Base-by-base conservation (phyloP, 2,329 filamentous ascomycete genomes). In the Monilinia laxa region DNA sequence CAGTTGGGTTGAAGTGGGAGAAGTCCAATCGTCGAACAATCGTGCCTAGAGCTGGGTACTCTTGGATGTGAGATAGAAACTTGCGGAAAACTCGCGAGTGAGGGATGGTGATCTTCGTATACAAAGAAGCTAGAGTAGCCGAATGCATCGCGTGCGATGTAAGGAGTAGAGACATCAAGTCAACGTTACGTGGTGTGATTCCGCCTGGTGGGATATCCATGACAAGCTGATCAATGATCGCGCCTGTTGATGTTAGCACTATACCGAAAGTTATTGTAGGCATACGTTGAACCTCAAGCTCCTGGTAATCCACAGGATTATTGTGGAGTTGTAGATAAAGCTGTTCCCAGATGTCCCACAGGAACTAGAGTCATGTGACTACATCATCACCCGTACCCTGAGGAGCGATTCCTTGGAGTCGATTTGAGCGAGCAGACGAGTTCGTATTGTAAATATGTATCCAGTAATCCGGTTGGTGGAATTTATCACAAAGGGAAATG, bases 1-100 rank as follows among this genome's bases (percentile, higher is more conserved):
- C 89, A 65, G 90, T 87, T 28, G 90, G 91, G 76, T 92, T 93
- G 79, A 93, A 93, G 80, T 93, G 91, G 69, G 90, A 93, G 74
- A 95, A 93, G 79, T 95, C 91, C 56, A 94, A 81, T 62, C 91
- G 88, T 67, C 90, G 87, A 55, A 94, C 90, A 73, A 93, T 87
- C 52, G 87, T 89, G 56, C 91, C 91, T 64, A 93, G 81, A 11
- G 87, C 81, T 2, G 87, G 85, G 75, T 93, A 87, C 67, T 84
- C 80, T 56, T 81, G 80, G 70, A 94, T 82, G 74, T 91, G 90
- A 67, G 83, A 81, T 59, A 93, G 84, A 72, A 93, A 92, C 78
- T 94, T 94, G 75, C 88, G 88, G 79, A 93, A 95, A 76, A 93
- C 92, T 68, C 87, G 83, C 35, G 91, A 94, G 81, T 93, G 91